A percentile compares a stretch with the other conserved stretches of the same genome.
Evolutionary conservation across 2,329 filamentous ascomycete genomes (phyloP).

Genomic region (Paramyrothecium sp.): DNA sequence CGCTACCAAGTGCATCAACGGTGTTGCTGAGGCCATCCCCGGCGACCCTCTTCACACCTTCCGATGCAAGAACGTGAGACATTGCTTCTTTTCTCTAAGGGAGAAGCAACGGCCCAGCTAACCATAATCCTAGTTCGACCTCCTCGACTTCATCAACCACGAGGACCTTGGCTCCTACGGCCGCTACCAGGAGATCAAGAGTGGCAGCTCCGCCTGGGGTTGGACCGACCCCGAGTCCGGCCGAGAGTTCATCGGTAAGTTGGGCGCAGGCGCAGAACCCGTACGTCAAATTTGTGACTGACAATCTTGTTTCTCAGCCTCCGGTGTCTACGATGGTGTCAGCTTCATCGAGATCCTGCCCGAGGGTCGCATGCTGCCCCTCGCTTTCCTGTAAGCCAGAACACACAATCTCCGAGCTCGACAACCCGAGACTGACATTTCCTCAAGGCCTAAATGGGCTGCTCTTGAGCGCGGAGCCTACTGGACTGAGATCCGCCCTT

Average conservation of each 20-base stretch:
- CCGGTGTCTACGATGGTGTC: slow-evolving; percentile 47
- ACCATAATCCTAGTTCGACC: slow-evolving; percentile 23
- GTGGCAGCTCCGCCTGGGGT: slow-evolving; percentile 41
- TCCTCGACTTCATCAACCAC: slow-evolving; percentile 56
- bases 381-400: neutral
- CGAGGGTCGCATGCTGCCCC: neutral
- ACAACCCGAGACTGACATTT: neutral
- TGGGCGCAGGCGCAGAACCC: neutral
- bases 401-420: neutral
- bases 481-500: slow-evolving; percentile 43
- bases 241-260: slow-evolving; percentile 39
- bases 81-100: neutral
- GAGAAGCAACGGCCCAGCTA: neutral
- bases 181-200: slow-evolving; percentile 27
- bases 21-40: slow-evolving; percentile 40
- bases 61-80: slow-evolving; percentile 40
- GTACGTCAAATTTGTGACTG: neutral
- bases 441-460: slow-evolving; percentile 39
- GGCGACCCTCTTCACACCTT: slow-evolving; percentile 49
- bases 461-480: slow-evolving; percentile 34
- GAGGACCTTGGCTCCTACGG: slow-evolving; percentile 41
- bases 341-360: slow-evolving; percentile 44
- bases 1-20: slow-evolving; percentile 38
- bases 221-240: slow-evolving; percentile 42
- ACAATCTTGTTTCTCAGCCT: slow-evolving; percentile 16